Conservation (phyloP, 768 basidiomycete genomes). For the Phylloporus scabripes region DNA sequence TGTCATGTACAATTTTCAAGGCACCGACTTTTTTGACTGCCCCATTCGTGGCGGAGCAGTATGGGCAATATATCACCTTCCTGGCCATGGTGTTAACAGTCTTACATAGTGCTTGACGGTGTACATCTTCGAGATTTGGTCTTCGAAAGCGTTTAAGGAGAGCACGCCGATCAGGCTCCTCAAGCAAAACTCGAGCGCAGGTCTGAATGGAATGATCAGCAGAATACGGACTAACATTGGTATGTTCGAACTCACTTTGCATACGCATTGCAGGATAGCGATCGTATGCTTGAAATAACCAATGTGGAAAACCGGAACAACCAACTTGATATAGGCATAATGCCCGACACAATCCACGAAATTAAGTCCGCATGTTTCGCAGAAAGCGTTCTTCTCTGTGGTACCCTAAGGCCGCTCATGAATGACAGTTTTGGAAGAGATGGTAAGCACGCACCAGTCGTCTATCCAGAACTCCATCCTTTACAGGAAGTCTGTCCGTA, state of each 20-base stretch:
- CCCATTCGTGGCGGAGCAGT: conserved; percentile 91
- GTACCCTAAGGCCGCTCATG: conserved; percentile 60
- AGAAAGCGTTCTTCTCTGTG: conserved; percentile 86
- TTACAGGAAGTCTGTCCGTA: conserved; percentile 77
- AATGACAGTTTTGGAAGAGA: background rate
- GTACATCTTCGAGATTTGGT: conserved; percentile 87
- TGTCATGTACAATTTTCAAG: conserved; percentile 96
- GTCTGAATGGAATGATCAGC: conserved; percentile 43
- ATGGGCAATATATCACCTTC: conserved; percentile 87
- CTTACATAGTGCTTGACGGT: conserved; percentile 77
- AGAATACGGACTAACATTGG: background rate
- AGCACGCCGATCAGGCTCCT: conserved; percentile 76
- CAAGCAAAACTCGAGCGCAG: conserved; percentile 87
- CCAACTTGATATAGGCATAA: conserved; percentile 97
- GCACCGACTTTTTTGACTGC: conserved; percentile 94
- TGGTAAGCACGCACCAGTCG: conserved; percentile 58
- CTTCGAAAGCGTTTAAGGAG: conserved; percentile 90
- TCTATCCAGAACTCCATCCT: conserved; percentile 88
- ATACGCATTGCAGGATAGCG: conserved; percentile 88
- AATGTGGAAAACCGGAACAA: conserved; percentile 96
- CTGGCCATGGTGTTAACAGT: conserved; percentile 81
- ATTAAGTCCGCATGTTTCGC: conserved; percentile 90
- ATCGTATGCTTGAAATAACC: conserved; percentile 98
- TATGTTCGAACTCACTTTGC: conserved; percentile 58
- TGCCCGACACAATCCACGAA: conserved; percentile 96